A percentile compares a stretch with the other conserved stretches of the same genome.
phyloP scores from a whole-genome alignment of 805 yeast species.

The Torulaspora microellipsoides region DNA sequence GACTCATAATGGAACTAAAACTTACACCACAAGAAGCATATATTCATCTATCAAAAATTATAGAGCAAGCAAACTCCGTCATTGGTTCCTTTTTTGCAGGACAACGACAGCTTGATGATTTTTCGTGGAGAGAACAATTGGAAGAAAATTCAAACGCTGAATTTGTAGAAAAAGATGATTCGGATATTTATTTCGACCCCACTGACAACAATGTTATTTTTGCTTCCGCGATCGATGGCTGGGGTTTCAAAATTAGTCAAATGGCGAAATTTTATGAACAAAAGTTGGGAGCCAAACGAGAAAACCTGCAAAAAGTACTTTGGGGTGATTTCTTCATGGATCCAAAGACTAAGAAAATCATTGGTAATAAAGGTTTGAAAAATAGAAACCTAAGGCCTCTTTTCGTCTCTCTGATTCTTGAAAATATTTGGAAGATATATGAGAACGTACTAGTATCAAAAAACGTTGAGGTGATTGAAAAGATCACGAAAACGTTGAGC shows the following conservation, averaged over 20 bases:
- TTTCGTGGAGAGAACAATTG: conserved; percentile 64
- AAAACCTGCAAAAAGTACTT: conserved; percentile 72
- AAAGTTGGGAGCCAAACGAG: conserved; percentile 78
- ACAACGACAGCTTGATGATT: conserved; percentile 85
- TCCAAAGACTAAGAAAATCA: conserved; percentile 80
- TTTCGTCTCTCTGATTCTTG: conserved; percentile 82
- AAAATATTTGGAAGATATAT: conserved; percentile 89
- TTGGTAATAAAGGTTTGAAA: conserved; percentile 60
- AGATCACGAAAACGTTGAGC: conserved; percentile 65
- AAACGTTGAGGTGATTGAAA: conserved; percentile 66
- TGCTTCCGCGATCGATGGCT: conserved; percentile 90
- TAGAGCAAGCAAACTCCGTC: conserved; percentile 93
- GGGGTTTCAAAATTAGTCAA: conserved; percentile 93
- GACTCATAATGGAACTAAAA: conserved; percentile 76
- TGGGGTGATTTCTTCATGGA: conserved; percentile 96
- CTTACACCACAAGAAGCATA: conserved; percentile 83
- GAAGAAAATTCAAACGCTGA: conserved; percentile 45
- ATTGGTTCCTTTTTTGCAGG: conserved; percentile 91
- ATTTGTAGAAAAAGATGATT: conserved; percentile 71
- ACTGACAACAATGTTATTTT: conserved; percentile 84
- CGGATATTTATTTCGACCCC: conserved; percentile 82
- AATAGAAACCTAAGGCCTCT: conserved; percentile 67
- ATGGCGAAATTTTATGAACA: conserved; percentile 82
- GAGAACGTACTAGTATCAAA: conserved; percentile 61
- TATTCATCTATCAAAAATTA: conserved; percentile 64